Conservation (phyloP, 129 eudicot genomes). For the Centaurea solstitialis region DNA sequence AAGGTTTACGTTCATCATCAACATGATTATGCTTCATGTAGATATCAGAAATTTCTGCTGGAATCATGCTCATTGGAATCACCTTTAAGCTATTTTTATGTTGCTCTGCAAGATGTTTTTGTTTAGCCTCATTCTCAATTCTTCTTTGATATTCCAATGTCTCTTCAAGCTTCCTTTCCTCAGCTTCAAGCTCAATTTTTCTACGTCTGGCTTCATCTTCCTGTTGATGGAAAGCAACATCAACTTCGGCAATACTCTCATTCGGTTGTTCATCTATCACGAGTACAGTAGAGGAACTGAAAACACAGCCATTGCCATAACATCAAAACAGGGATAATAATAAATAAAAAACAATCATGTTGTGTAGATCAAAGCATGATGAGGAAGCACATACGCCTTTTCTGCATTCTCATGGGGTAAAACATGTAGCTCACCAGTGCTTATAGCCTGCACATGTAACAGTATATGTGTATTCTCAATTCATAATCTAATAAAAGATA, state of each 20-base stretch:
- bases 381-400: slow-evolving; percentile 38
- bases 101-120: slow-evolving; percentile 81
- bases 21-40: slow-evolving; percentile 26
- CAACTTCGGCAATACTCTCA: slow-evolving; percentile 37
- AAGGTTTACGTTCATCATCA: slow-evolving; percentile 24
- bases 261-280: slow-evolving; percentile 43
- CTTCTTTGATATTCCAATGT: slow-evolving; percentile 90
- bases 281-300: slow-evolving; percentile 43
- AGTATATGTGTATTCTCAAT: slow-evolving; percentile 4
- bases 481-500: background rate
- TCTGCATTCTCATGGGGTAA: slow-evolving; percentile 41
- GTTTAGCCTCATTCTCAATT: slow-evolving; percentile 92
- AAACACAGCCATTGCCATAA: slow-evolving; percentile 15
- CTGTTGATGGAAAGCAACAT: slow-evolving; percentile 38
- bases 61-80: slow-evolving; percentile 31
- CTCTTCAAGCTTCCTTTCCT: slow-evolving; percentile 97
- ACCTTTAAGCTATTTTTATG: slow-evolving; percentile 37
- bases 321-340: background rate
- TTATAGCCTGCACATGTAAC: slow-evolving; percentile 52
- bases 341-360: background rate
- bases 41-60: slow-evolving; percentile 19
- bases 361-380: slow-evolving; percentile 14
- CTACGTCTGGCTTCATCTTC: slow-evolving; percentile 70
- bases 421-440: slow-evolving; percentile 33
- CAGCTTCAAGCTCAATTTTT: slow-evolving; percentile 87